Evolutionary conservation across 148 eudicot species (phyloP).

Genomic region (Limonium bicolor): DNA sequence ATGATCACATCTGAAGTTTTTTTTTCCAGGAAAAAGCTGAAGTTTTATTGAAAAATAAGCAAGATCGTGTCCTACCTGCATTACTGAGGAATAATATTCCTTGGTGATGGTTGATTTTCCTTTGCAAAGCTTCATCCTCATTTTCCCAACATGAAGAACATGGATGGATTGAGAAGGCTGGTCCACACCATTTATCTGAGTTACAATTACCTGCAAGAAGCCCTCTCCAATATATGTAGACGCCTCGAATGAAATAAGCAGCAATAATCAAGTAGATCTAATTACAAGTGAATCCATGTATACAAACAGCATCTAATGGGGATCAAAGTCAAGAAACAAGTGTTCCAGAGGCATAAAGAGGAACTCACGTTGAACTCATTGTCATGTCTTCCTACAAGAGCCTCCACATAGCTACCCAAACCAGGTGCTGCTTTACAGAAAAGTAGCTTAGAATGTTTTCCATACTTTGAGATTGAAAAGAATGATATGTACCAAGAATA

Average conservation of each 20-base stretch:
- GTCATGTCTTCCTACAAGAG: slow-evolving; percentile 82
- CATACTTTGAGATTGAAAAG: too few relatives aligned
- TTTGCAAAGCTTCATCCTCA: slow-evolving; percentile 93
- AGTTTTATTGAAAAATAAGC: neutral
- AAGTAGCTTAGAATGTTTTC: too few relatives aligned
- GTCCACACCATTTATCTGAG: slow-evolving; percentile 80
- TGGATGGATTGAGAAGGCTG: slow-evolving; percentile 64
- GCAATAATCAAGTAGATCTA: too few relatives aligned
- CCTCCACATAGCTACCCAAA: slow-evolving; percentile 96
- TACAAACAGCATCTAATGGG: too few relatives aligned
- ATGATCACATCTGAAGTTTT: neutral
- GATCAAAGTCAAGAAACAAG: too few relatives aligned
- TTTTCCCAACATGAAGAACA: slow-evolving; percentile 81
- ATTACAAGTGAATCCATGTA: too few relatives aligned
- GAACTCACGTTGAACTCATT: slow-evolving; percentile 63
- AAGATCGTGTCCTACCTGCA: slow-evolving; percentile 96
- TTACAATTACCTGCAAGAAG: slow-evolving; percentile 89
- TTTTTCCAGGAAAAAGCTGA: neutral
- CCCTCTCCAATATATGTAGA: too few relatives aligned
- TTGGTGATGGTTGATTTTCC: slow-evolving; percentile 76
- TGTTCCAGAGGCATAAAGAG: neutral
- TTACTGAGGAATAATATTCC: slow-evolving; percentile 75
- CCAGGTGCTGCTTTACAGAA: slow-evolving; percentile 96
- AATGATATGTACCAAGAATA: too few relatives aligned
- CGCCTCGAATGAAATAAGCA: too few relatives aligned